A percentile compares a stretch with the other conserved stretches of the same genome.
Evolutionary conservation across 176 grass and related monocot species (phyloP).

Genomic region (Carex myosuroides): DNA sequence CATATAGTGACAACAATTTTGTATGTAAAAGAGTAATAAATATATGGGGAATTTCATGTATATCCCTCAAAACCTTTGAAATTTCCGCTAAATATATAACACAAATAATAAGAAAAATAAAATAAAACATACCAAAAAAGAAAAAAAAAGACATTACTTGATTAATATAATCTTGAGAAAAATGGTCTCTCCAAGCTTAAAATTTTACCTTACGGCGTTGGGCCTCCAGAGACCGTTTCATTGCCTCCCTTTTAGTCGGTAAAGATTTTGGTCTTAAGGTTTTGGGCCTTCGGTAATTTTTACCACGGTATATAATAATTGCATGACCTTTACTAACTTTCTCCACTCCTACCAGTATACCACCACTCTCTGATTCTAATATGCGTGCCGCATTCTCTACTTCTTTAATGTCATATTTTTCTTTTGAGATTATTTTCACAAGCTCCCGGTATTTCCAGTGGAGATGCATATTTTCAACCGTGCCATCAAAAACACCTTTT

Average conservation of each 20-base stretch:
- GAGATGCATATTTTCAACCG: conserved; percentile 95
- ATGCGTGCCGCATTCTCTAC: conserved; percentile 51
- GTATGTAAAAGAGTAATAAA: neutral
- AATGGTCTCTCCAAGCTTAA: conserved; percentile 1
- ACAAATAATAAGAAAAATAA: neutral
- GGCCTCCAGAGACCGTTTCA: conserved; percentile 62
- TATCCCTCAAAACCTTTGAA: too few species aligned
- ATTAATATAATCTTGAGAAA: conserved; percentile 6
- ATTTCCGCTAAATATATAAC: neutral
- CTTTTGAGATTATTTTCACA: conserved; percentile 87
- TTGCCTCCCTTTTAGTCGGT: conserved; percentile 66
- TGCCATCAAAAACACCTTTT: conserved; percentile 89
- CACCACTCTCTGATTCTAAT: conserved; percentile 87
- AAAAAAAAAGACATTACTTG: neutral
- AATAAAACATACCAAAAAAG: neutral
- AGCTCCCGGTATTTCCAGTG: conserved; percentile 95
- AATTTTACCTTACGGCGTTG: conserved; percentile 62
- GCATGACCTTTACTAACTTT: conserved; percentile 87
- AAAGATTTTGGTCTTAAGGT: conserved; percentile 65
- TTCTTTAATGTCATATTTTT: conserved; percentile 44
- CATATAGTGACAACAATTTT: neutral
- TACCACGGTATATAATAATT: conserved; percentile 85
- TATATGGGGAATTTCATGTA: too few species aligned
- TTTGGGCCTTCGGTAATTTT: conserved; percentile 82
- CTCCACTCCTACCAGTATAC: conserved; percentile 83